These are phyloP conservation scores for Myrmaecium sp. DNA, from an alignment of 2,329 filamentous ascomycete species.

Conservation along the genomic window DNA sequence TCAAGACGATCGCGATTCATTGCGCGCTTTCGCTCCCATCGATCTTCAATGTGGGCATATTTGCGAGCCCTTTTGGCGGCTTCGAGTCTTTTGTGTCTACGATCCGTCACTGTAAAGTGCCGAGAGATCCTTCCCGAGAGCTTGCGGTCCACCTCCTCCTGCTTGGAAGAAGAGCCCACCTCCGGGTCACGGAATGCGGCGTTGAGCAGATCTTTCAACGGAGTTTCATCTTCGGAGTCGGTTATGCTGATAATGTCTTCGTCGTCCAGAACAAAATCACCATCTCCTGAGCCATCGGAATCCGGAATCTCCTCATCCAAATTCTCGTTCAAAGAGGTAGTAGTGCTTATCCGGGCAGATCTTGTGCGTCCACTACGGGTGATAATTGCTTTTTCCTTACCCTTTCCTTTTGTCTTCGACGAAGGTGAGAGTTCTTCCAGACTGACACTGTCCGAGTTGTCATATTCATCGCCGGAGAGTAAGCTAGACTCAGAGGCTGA, in stretches of 20 bases:
- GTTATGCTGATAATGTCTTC: slow-evolving; percentile 6
- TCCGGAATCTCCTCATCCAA: slow-evolving; percentile 4
- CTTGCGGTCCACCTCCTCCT: not conserved
- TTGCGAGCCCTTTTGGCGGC: slow-evolving; percentile 9
- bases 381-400: no score
- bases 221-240: slow-evolving; percentile 14
- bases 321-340: slow-evolving; percentile 6
- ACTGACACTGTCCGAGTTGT: no score
- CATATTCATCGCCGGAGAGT: no score
- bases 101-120: slow-evolving; percentile 10
- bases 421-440: no score
- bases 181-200: slow-evolving; percentile 5
- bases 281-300: slow-evolving; percentile 7
- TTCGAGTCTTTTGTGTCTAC: slow-evolving; percentile 12
- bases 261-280: slow-evolving; percentile 7
- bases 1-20: slow-evolving; percentile 49
- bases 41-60: slow-evolving; percentile 19
- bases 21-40: slow-evolving; percentile 30
- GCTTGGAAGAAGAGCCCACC: not conserved
- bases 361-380: slow-evolving; percentile 6
- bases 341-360: slow-evolving; percentile 9
- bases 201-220: slow-evolving; percentile 3
- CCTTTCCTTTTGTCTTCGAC: no score
- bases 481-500: no score
- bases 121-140: slow-evolving; percentile 1